Conservation (phyloP, 768 basidiomycete genomes). For the Lanmaoa rubissima region DNA sequence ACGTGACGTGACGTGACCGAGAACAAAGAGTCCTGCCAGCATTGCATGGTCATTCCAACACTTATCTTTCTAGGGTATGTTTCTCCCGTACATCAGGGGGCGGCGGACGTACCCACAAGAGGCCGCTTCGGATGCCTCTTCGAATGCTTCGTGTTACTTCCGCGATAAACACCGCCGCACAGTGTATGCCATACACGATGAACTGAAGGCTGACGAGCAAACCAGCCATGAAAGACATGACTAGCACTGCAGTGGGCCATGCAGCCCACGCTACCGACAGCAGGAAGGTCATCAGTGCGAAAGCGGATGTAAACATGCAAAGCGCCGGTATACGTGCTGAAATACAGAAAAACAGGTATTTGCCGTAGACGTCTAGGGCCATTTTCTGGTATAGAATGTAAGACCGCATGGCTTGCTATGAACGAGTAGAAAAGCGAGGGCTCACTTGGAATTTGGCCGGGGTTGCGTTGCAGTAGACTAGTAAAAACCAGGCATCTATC, state of each 20-base stretch:
- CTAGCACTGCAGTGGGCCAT: constrained; percentile 61
- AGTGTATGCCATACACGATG: constrained; percentile 51
- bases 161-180: constrained; percentile 12
- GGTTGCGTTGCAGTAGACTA: constrained; percentile 57
- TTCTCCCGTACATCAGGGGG: constrained; percentile 13
- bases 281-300: constrained; percentile 61
- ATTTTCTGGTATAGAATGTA: constrained; percentile 14
- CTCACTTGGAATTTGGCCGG: constrained; percentile 53
- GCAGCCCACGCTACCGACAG: constrained; percentile 58
- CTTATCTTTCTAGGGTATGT: background rate
- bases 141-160: constrained; percentile 6
- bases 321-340: constrained; percentile 62
- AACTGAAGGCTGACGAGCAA: constrained; percentile 63
- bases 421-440: background rate
- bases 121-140: constrained; percentile 13
- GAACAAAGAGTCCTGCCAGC: background rate
- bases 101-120: constrained; percentile 11
- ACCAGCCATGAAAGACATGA: constrained; percentile 57
- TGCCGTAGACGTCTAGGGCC: constrained; percentile 53
- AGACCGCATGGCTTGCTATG: background rate
- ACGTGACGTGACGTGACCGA: background rate
- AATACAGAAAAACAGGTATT: constrained; percentile 68
- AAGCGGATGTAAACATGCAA: constrained; percentile 54
- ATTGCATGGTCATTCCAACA: background rate
- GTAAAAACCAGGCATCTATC: constrained; percentile 62